Evolutionary conservation across 257 asterid species (phyloP), one percentile per base, ranked within the genome.

Genomic region (Gynochthodes officinalis): DNA sequence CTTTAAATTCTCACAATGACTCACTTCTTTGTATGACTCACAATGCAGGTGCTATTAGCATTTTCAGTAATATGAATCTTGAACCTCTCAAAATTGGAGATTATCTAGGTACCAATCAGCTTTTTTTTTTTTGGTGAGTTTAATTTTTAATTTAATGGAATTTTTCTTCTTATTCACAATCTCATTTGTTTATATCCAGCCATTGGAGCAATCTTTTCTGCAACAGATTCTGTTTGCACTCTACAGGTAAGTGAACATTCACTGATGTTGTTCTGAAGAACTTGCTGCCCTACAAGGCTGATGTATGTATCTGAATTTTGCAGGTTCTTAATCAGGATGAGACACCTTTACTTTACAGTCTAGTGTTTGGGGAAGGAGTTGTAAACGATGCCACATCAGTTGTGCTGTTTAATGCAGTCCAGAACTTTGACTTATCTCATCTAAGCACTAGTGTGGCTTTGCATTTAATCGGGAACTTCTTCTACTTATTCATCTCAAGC

Each of bases 161-260:
- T 28, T 72, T 40, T 64, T n/a, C 37, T 71, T 55, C 65, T 73
- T 35, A 73, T 52, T 72, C 67, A 75, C 63, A 33, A 27, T 33
- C 65, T 75, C 0, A 44, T 60, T 62, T 58, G 66, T 49, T 77
- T 68, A 27, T 87, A 61, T 80, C 67, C 86, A 95, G 99, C 99
- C 58, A 83, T 92, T 67, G 99, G 99, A 85, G 93, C 99, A 69
- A 92, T 95, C 72, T 95, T 95, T 69, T 91, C 99, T 40, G 99
- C 99, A 32, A 95, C 99, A 54, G 99, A 95, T 84, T 95, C 99
- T 66, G 99, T 95, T 54, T 95, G 99, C 92, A 95, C 99, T n/a
- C 82, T 95, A 84, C 99, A 95, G 91, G 99, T 90, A 80, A 68
- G 72, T 71, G 30, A 10, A 40, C 46, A 39, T 67, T 73, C 63